Percentiles rank a stretch among this genome's conserved stretches.
phyloP scores from a whole-genome alignment of 2,329 filamentous ascomycete species.

The Trichoderma aggressivum region DNA sequence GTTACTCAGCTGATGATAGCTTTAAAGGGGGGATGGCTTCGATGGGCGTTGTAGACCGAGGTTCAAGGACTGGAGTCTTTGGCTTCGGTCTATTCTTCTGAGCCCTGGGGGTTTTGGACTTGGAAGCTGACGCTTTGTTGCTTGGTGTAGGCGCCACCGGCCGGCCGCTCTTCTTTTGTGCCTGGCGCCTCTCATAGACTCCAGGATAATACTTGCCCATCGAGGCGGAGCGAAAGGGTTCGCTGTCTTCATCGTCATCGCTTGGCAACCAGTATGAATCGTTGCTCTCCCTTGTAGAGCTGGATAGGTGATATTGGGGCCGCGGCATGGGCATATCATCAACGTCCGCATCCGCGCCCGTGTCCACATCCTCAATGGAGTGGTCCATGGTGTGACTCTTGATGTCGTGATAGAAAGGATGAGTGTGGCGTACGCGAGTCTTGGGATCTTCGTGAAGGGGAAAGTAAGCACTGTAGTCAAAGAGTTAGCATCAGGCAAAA shows the following conservation, averaged over 20 bases:
- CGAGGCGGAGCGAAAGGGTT: slow-evolving; percentile 37
- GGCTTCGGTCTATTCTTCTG: not conserved
- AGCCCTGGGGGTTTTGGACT: not conserved
- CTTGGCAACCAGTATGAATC: not conserved
- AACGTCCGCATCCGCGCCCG: not conserved
- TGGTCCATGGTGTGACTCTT: not conserved
- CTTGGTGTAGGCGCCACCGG: not conserved
- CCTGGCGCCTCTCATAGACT: slow-evolving; percentile 49
- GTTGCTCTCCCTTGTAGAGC: not conserved
- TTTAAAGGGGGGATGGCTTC: not conserved
- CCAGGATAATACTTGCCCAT: slow-evolving; percentile 63
- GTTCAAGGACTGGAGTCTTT: not conserved
- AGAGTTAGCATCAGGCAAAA: not conserved
- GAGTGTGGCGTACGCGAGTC: slow-evolving; percentile 45
- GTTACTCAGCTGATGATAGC: not conserved
- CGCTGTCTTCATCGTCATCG: not conserved
- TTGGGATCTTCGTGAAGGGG: slow-evolving; percentile 56
- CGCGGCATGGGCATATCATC: not conserved
- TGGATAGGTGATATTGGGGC: not conserved
- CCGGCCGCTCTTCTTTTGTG: slow-evolving; percentile 22
- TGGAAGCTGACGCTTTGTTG: slow-evolving; percentile 13
- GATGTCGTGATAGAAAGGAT: slow-evolving; percentile 46
- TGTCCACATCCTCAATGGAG: not conserved
- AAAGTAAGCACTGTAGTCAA: slow-evolving; percentile 52
- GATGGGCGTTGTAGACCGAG: not conserved